Evolutionary conservation across 2,329 filamentous ascomycete genomes (phyloP).

Genomic region (Amylocarpus encephaloides): DNA sequence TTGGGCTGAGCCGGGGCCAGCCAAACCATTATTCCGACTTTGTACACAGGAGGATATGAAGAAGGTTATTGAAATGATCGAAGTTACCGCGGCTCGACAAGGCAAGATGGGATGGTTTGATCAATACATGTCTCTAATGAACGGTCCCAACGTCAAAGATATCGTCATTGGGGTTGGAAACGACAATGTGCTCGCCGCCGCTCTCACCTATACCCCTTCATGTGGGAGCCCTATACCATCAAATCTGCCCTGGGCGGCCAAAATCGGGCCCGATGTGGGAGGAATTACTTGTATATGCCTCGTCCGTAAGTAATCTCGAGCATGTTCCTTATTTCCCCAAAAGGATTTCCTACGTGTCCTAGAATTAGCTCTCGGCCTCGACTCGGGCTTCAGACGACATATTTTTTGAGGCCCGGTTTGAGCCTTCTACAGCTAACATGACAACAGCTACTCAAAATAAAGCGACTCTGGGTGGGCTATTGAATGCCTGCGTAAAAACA

Average conservation of each 20-base stretch:
- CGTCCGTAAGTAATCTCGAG: conserved; percentile 38
- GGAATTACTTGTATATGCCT: conserved; percentile 57
- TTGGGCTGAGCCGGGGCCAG: conserved; percentile 34
- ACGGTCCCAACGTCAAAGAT: conserved; percentile 43
- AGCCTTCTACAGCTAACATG: conserved; percentile 6
- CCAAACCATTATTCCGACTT: conserved; percentile 34
- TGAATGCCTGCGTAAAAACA: conserved; percentile 45
- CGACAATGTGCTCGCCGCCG: conserved; percentile 44
- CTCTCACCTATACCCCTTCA: conserved; percentile 46
- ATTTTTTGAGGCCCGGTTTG: not conserved
- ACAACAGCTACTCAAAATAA: conserved; percentile 31
- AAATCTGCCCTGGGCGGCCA: conserved; percentile 50
- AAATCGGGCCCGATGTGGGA: conserved; percentile 45
- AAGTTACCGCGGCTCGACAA: conserved; percentile 40
- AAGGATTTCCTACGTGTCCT: not conserved
- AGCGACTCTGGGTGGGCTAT: conserved; percentile 45
- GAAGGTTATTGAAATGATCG: conserved; percentile 44
- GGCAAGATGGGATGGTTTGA: conserved; percentile 52
- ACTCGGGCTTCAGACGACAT: too few species aligned
- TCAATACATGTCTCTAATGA: conserved; percentile 47
- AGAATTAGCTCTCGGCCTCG: too few species aligned
- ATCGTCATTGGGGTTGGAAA: conserved; percentile 48
- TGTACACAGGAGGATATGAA: conserved; percentile 37
- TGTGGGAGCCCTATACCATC: conserved; percentile 40
- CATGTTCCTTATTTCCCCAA: too few species aligned